Conservation (phyloP, 805 yeast genomes). For the Monosporozyma aerobia region DNA sequence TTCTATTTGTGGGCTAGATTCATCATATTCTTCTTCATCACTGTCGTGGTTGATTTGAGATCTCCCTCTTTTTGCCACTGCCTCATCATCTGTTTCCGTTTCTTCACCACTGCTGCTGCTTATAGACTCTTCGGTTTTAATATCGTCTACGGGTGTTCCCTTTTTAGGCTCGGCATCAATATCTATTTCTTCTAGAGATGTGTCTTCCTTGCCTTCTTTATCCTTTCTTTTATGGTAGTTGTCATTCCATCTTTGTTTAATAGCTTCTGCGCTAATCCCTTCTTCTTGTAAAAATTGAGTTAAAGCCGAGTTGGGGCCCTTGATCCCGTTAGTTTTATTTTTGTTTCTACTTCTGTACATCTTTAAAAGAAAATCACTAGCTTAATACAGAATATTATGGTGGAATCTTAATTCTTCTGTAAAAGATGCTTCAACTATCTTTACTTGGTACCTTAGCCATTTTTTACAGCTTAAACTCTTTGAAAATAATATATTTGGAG, state of each 20-base stretch:
- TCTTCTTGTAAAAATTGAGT: conserved; percentile 82
- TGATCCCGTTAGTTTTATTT: conserved; percentile 19
- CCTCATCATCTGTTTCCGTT: conserved; percentile 14
- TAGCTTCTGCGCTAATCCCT: conserved; percentile 78
- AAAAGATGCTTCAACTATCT: not conserved
- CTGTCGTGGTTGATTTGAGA: conserved; percentile 25
- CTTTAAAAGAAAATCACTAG: not conserved
- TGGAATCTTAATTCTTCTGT: too few species aligned
- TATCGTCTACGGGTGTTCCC: not conserved
- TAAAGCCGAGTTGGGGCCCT: conserved; percentile 72
- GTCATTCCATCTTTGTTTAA: conserved; percentile 41
- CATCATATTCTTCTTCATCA: conserved; percentile 25
- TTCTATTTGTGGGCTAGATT: not conserved
- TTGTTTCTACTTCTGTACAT: conserved; percentile 26
- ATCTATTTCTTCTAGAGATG: not conserved
- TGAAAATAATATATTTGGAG: not conserved
- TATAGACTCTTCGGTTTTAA: not conserved
- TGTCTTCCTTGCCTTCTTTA: not conserved
- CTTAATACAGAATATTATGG: too few species aligned
- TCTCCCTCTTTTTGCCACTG: conserved; percentile 1
- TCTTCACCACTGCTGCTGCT: not conserved
- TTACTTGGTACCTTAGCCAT: not conserved
- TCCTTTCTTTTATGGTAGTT: conserved; percentile 15
- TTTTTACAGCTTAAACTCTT: not conserved
- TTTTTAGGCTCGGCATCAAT: not conserved